Evolutionary conservation across 1,284 basidiomycete species (phyloP), one percentile per base, ranked within the genome.

Genomic region (Exobasidium rhododendri): DNA sequence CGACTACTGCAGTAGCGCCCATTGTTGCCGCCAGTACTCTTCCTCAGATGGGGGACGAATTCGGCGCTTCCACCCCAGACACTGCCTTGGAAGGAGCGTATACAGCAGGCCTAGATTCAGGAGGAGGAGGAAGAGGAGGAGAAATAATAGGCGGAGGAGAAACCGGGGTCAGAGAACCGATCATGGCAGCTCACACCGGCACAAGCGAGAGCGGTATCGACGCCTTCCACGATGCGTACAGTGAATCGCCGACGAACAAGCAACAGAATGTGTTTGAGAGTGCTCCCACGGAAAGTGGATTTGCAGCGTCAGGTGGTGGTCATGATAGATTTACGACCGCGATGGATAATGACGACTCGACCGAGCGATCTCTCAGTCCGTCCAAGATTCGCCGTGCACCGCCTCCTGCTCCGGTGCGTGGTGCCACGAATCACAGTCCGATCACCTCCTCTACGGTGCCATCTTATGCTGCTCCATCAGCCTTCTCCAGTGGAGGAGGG

Each of bases 321-420:
- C 57, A 58, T 44, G 56, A 58, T 7, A 46, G 56, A 1, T 58
- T 58, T 20, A 58, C 50, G 4, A 58, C 56, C 13, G 56, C 56
- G 22, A 22, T 50, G n/a, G 56, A 58, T 22, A 40, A 40, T 43
- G 14, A 14, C n/a, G 56, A 45, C n/a, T n/a, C n/a, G 11, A 52
- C 4, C 24, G 50, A 44, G 7, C 22, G 56, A 17, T 47, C 56
- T 2, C 17, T 57, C 20, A 57, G 56, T 30, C 56, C 56, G 7
- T 63, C 61, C 59, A 74, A 73, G 67, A 71, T 68, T 7, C 59
- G 73, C 20, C 65, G 73, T 26, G 72, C 73, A 7, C 72, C 73
- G 28, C 73, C 73, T 26, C 71, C 73, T 13, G 70, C 70, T 7
- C 73, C 73, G 1, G 65, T 71, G 4, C 63, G 73, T 13, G 62